Conservation (phyloP, 257 asterid species). For the Leonotis leonurus region DNA sequence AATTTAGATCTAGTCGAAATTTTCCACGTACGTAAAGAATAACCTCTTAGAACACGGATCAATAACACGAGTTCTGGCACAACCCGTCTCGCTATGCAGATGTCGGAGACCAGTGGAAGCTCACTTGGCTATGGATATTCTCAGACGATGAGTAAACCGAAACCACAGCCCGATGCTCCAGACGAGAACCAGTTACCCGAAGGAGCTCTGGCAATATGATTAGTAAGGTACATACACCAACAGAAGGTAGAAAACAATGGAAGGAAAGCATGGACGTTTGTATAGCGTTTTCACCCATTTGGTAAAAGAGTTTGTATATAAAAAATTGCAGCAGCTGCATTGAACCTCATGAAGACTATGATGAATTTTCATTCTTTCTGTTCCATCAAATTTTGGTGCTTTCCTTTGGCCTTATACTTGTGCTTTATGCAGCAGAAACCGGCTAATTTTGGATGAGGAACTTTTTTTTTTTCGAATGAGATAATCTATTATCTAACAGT, state of each 20-base stretch:
- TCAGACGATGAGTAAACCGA: constrained; percentile 53
- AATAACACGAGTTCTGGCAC: not conserved
- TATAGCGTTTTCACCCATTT: constrained; percentile 33
- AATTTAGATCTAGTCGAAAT: not conserved
- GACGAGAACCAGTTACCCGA: constrained; percentile 67
- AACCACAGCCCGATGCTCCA: constrained; percentile 47
- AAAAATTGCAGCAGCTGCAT: constrained; percentile 24
- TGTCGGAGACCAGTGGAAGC: constrained; percentile 76
- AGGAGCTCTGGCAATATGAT: constrained; percentile 65
- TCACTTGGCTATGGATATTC: constrained; percentile 94
- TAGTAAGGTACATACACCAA: constrained; percentile 7
- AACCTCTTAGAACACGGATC: not conserved
- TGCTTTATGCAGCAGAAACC: not conserved
- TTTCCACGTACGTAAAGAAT: not conserved
- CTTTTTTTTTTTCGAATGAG: too few relatives aligned
- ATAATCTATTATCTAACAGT: too few relatives aligned
- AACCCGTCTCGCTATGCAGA: constrained; percentile 39
- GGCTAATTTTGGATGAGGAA: too few relatives aligned
- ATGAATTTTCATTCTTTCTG: constrained; percentile 19
- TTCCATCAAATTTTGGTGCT: constrained; percentile 31
- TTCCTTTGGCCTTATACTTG: too few relatives aligned
- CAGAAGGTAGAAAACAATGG: not conserved
- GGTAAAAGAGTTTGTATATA: constrained; percentile 36
- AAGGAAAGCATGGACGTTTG: constrained; percentile 12
- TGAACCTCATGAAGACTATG: constrained; percentile 19